Conservation (phyloP, 129 eudicot species). For the Oenanthe sinensis region DNA sequence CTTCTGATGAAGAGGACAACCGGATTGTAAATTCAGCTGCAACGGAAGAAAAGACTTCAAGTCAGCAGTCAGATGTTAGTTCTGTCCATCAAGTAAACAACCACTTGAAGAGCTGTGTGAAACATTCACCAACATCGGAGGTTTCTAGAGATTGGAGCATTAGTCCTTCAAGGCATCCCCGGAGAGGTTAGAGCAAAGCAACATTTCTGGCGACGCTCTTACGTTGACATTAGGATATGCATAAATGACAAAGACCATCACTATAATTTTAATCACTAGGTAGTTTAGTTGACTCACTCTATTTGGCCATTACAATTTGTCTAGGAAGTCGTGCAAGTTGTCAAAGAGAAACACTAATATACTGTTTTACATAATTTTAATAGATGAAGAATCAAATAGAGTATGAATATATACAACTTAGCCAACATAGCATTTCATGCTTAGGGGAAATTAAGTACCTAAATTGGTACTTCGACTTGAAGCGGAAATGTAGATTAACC, state of each 20-base stretch:
- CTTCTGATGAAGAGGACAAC: conserved; percentile 21
- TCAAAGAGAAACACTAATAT: not conserved
- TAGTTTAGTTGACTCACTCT: not conserved
- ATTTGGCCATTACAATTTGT: not conserved
- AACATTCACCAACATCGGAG: conserved; percentile 35
- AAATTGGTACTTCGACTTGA: not conserved
- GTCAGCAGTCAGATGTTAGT: conserved; percentile 18
- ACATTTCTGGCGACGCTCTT: conserved; percentile 9
- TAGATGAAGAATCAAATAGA: too few relatives aligned
- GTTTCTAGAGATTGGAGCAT: conserved; percentile 28
- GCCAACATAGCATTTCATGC: not conserved
- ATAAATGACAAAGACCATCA: not conserved
- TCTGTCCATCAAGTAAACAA: conserved; percentile 11
- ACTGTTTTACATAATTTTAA: not conserved
- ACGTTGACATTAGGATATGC: conserved; percentile 4
- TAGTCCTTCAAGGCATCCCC: conserved; percentile 39
- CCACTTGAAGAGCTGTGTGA: conserved; percentile 10
- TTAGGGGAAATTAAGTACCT: not conserved
- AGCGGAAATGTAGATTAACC: not conserved
- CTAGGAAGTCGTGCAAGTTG: not conserved
- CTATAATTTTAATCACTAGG: not conserved
- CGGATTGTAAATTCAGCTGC: conserved; percentile 8
- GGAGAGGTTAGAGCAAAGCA: conserved; percentile 37
- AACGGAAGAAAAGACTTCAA: conserved; percentile 4
- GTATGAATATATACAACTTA: not conserved